Percentiles rank a stretch among this genome's conserved stretches.
phyloP scores from a whole-genome alignment of 75 land plant genomes.

The Ceratopteris richardii region DNA sequence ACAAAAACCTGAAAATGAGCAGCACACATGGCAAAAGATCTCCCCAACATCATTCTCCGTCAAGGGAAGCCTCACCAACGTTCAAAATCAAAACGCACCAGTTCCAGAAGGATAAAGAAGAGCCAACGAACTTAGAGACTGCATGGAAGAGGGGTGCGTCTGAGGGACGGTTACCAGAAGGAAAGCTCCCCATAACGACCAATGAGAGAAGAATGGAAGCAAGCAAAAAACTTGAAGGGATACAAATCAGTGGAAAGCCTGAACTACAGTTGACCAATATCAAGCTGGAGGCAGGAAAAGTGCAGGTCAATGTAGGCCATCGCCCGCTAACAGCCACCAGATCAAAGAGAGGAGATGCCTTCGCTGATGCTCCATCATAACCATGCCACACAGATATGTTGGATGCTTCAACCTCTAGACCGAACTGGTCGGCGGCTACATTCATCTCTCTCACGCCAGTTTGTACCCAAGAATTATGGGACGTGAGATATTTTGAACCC shows the following conservation, averaged over 20 bases:
- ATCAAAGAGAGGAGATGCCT: too few species aligned
- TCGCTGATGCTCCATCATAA: too few species aligned
- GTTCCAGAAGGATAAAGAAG: background rate
- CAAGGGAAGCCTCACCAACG: background rate
- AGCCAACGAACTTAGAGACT: background rate
- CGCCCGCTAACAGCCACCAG: too few species aligned
- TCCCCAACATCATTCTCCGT: background rate
- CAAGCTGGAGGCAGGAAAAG: conserved; percentile 13
- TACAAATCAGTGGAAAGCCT: background rate
- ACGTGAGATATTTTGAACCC: too few species aligned
- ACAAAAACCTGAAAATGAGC: background rate
- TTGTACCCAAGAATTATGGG: too few species aligned
- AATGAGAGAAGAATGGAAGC: background rate
- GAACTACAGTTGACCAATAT: conserved; percentile 21
- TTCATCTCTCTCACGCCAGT: too few species aligned
- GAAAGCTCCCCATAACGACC: background rate
- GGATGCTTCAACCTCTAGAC: too few species aligned
- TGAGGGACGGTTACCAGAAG: conserved; percentile 1
- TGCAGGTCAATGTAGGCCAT: conserved; percentile 29
- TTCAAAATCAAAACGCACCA: background rate
- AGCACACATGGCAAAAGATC: background rate
- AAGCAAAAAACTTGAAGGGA: conserved; percentile 1
- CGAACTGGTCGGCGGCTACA: too few species aligned
- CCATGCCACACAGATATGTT: too few species aligned
- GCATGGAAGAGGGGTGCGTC: conserved; percentile 8